Evolutionary conservation across 2,329 filamentous ascomycete species (phyloP).

Genomic region (Neoarthrinium moseri): DNA sequence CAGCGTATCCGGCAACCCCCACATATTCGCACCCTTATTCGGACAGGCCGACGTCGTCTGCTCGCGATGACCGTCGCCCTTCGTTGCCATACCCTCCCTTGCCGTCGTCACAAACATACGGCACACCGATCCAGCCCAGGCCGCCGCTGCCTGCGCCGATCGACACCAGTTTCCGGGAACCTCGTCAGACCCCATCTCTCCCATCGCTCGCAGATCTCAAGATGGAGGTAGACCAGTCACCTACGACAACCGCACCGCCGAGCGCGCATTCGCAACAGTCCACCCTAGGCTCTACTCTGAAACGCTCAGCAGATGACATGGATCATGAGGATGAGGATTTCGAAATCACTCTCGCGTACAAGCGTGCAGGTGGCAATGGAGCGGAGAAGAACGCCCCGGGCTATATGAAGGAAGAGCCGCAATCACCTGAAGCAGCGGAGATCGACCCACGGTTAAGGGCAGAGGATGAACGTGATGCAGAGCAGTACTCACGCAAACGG

Average conservation of each 20-base stretch:
- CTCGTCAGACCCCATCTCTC: background rate
- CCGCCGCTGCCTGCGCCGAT: slow-evolving; percentile 3
- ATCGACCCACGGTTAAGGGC: slow-evolving; percentile 1
- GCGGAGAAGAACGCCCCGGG: slow-evolving; percentile 3
- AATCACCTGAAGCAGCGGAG: background rate
- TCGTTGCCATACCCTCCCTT: slow-evolving; percentile 3
- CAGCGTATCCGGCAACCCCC: slow-evolving; percentile 1
- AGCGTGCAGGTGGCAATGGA: background rate
- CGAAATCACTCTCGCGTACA: too few species aligned
- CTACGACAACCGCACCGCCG: background rate
- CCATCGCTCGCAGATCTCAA: too few species aligned
- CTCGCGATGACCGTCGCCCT: slow-evolving; percentile 4
- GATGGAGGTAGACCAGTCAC: too few species aligned
- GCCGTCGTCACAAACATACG: background rate
- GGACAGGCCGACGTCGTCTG: background rate
- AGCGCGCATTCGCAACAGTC: background rate
- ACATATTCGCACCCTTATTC: slow-evolving; percentile 3
- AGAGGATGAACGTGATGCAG: background rate
- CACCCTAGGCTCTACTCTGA: too few species aligned
- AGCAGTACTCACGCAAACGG: background rate
- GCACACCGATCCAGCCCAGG: slow-evolving; percentile 2
- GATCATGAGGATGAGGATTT: too few species aligned
- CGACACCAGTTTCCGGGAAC: slow-evolving; percentile 11
- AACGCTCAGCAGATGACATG: too few species aligned
- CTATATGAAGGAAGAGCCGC: slow-evolving; percentile 1